Evolutionary conservation across 352 stramenopile genomes (phyloP).

Genomic region (Phytopythium litorale): DNA sequence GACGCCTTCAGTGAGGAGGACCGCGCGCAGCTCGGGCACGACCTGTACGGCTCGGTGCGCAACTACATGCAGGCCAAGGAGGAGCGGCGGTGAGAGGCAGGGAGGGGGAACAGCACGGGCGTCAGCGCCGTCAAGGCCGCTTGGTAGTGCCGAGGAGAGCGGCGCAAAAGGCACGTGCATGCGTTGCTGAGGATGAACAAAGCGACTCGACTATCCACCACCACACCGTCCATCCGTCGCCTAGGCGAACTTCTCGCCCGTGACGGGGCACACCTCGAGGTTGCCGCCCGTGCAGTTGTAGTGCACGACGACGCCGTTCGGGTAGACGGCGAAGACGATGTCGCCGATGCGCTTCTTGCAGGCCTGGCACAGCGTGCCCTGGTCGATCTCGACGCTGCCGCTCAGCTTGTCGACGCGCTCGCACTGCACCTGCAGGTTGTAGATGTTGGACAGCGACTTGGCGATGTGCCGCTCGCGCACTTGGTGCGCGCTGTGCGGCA

Average conservation of each 20-base stretch:
- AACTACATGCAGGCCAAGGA: conserved; percentile 24
- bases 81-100: conserved; percentile 3
- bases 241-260: conserved; percentile 73
- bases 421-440: conserved; percentile 89
- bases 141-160: no score
- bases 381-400: conserved; percentile 80
- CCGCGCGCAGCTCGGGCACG: conserved; percentile 25
- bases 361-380: conserved; percentile 68
- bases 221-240: no score
- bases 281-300: conserved; percentile 88
- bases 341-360: conserved; percentile 88
- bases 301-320: conserved; percentile 82
- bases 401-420: conserved; percentile 75
- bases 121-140: no score
- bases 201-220: not conserved
- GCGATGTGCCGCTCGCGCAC: conserved; percentile 77
- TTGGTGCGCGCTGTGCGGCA: conserved; percentile 80
- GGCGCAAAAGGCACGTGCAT: not conserved
- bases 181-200: not conserved
- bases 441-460: conserved; percentile 85
- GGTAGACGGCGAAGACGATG: conserved; percentile 87
- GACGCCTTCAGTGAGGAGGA: conserved; percentile 61
- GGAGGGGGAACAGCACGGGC: no score
- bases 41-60: conserved; percentile 28
- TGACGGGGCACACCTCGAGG: conserved; percentile 78